Base-by-base conservation (phyloP, 2,329 filamentous ascomycete species). In the Epicoccum sorghinum region DNA sequence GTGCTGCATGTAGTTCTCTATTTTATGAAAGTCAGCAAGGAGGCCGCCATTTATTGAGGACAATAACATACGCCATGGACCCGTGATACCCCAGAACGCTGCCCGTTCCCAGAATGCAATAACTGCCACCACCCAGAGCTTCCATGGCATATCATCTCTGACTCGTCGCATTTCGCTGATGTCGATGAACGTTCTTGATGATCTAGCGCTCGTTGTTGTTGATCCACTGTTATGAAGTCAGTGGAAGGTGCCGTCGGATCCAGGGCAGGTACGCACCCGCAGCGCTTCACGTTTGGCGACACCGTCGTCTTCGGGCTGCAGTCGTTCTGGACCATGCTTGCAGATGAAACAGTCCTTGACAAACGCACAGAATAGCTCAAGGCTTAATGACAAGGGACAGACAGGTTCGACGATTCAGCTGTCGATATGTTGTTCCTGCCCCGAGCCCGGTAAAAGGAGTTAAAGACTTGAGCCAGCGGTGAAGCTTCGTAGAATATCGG, bases 1-100 rank as follows among this genome's bases (percentile, higher is more conserved):
- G 51, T 78, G 70, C 51, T 79, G 73, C 61, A 79, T 76, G 56
- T 78, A 78, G 61, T 79, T 79, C 57, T 79, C 75, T 77, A 38
- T 6, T 8, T 8, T 10, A 3, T 29, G 2, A 18, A n/a, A 9
- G 29, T 63, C 29, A 63, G 55, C 23, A 12, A 22, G 14, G 8
- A 25, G 6, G 13, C 2, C 22, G 3, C 32, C 13, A 3, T 29
- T 10, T 7, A 35, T 10, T 13, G n/a, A 3, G 24, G 10, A 22
- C 2, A 10, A 2, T 23, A 40, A 60, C 67, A 22, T 62, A 72
- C 68, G 71, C 69, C 69, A 74, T 54, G 71, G 71, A 18, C 62
- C 68, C 7, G 65, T 67, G 8, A 67, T 25, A 23, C 69, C 65
- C 66, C 65, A 72, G 45, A 71, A 72, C 1, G 66, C 54, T 5